A percentile compares a stretch with the other conserved stretches of the same genome.
Conservation (phyloP, 2,329 filamentous ascomycete species). For the Arthrocladium fulminans region DNA sequence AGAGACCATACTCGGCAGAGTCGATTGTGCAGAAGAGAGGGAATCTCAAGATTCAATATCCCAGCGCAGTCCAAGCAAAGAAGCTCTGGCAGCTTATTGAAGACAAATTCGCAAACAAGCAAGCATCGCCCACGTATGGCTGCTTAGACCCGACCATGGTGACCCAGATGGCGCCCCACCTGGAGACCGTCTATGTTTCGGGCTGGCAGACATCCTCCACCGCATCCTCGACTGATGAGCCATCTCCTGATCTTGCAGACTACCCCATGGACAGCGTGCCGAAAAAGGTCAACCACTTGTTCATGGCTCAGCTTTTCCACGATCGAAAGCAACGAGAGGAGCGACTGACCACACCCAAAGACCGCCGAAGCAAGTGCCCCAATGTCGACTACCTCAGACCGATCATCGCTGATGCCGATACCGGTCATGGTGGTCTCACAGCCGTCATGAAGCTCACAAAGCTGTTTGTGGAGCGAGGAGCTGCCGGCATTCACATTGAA, state of each 20-base stretch:
- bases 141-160: slow-evolving; percentile 97
- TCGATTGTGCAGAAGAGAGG: slow-evolving; percentile 95
- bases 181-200: slow-evolving; percentile 97
- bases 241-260: slow-evolving; percentile 93
- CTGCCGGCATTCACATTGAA: slow-evolving; percentile 96
- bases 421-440: slow-evolving; percentile 93
- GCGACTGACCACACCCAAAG: slow-evolving; percentile 66
- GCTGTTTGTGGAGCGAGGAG: slow-evolving; percentile 91
- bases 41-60: slow-evolving; percentile 80
- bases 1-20: slow-evolving; percentile 87
- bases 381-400: slow-evolving; percentile 92
- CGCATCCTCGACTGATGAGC: slow-evolving; percentile 88
- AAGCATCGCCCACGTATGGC: slow-evolving; percentile 90
- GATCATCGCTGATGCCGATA: slow-evolving; percentile 94
- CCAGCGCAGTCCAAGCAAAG: slow-evolving; percentile 80
- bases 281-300: slow-evolving; percentile 95
- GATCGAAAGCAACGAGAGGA: slow-evolving; percentile 98
- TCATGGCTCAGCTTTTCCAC: slow-evolving; percentile 98
- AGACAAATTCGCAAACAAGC: slow-evolving; percentile 68
- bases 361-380: slow-evolving; percentile 60
- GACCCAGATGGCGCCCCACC: slow-evolving; percentile 98
- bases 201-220: slow-evolving; percentile 98
- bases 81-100: slow-evolving; percentile 93
- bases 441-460: slow-evolving; percentile 99
- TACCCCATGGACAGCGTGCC: slow-evolving; percentile 97